Evolutionary conservation across 2,329 filamentous ascomycete genomes (phyloP), one percentile per base, ranked within the genome.

Genomic region (Pseudogymnoascus sp.): DNA sequence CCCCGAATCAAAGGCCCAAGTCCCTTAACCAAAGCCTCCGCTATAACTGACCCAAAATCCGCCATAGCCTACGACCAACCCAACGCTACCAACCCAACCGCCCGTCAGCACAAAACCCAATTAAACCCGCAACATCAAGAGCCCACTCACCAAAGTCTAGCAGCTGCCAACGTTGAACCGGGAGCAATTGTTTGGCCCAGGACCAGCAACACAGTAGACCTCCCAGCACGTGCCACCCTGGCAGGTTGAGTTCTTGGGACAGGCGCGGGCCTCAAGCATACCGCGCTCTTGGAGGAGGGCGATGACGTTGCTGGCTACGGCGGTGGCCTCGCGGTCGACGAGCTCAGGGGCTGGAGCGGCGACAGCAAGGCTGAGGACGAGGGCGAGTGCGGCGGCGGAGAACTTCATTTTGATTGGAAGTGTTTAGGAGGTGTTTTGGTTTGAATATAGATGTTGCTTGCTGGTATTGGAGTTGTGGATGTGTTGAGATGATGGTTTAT

Each of bases 301-400:
- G 62, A 38, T 62, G 62, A 60, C 60, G 61, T 65, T 64, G 64
- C 63, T 64, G 67, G 59, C 61, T 63, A 60, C 57, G 25, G 54
- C 47, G 60, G 60, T 65, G 39, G 63, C 60, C 32, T 61, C 41
- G 35, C 69, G 35, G 69, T 65, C 43, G 68, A 67, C 25, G 64
- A 69, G 22, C 20, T 61, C 25, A 58, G 62, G 30, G 50, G 54
- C 64, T 63, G 62, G 37, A 64, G 62, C 14, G 62, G 63, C 63
- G 65, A 62, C 57, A 61, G 65, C 58, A 59, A 39, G n/a, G 37
- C n/a, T 20, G 37, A 39, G 37, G 37, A 39, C 6, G 37, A 39
- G 16, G 37, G 37, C 37, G 16, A 39, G 16, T n/a, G 37, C 37
- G n/a, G 37, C 14, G 37, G 20, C 20, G 37, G 37, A 39, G 37